Base-by-base conservation (phyloP, 352 stramenopile genomes). In the Pythium plurisporium region DNA sequence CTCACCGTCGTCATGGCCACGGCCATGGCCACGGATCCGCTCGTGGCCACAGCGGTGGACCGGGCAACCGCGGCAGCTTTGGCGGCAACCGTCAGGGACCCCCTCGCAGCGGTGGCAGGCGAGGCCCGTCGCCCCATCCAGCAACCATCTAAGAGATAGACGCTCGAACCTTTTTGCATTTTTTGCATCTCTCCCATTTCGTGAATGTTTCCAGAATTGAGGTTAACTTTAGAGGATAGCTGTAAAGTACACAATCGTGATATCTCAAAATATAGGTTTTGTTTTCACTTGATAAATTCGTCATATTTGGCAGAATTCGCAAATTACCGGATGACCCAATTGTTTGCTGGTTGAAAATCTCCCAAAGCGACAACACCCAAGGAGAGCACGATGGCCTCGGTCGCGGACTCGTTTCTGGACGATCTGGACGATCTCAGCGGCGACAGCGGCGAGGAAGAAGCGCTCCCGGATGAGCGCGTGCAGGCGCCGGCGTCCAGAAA, bases 381-480 rank as follows among this genome's bases (percentile, higher is more conserved):
- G 25, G 23, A 54, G 22, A 33, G 29, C 34, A 20, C 11, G 29
- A 94, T 94, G 84, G 79, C 80, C 55, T 89, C 87, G 43, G 68
- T 96, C 8, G 87, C 87, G 6, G 87, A 93, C 62, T 94, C 86
- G 29, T 96, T 96, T 64, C 68, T 96, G 17, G 87, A 94, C 59
- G 87, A 96, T 67, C 70, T 96, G 36, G 87, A 96, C 59, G 83
- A 95, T 55, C 82, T 96, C 26, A 91, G 86, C 60, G 85, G 77
- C 9, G 79, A 76, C 17, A 92, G 83, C 63, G 84, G 81, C 55
- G 77, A 79, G 20, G 87, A 95, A 59, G 76, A 78, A 11, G 76
- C 91, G 59, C 47, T 63, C 17, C 20, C 55, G 17, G 52, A 71
- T 3, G 33, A 34, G 33, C 20, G 46, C 33, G 20, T 8, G 37